Percentiles rank a stretch among this genome's conserved stretches.
phyloP scores from a whole-genome alignment of 78 protist genomes.

The Dictyostelium discoideum region DNA sequence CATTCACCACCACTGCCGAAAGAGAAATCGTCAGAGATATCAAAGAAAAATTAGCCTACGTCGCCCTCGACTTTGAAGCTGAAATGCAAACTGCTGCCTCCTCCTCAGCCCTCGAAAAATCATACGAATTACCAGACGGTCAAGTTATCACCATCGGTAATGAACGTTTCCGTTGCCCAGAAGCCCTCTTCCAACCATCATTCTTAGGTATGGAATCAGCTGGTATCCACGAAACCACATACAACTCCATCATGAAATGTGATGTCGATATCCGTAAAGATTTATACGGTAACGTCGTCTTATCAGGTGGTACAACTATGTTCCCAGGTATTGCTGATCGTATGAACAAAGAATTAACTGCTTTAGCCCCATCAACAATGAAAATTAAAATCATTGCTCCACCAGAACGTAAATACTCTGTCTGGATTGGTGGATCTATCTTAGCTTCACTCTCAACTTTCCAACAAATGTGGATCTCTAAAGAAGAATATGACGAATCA shows the following conservation, averaged over 20 bases:
- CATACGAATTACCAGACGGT: constrained; percentile 94
- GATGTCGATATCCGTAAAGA: constrained; percentile 95
- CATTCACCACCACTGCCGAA: constrained; percentile 93
- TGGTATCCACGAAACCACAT: constrained; percentile 95
- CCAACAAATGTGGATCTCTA: constrained; percentile 97
- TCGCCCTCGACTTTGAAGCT: constrained; percentile 78
- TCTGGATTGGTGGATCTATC: constrained; percentile 95
- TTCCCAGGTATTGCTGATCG: constrained; percentile 95
- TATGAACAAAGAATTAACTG: constrained; percentile 85
- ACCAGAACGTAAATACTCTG: constrained; percentile 90
- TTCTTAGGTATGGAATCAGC: constrained; percentile 93
- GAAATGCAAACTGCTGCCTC: constrained; percentile 87
- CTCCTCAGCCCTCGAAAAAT: constrained; percentile 58
- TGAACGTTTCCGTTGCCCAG: constrained; percentile 96
- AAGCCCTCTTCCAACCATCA: constrained; percentile 97
- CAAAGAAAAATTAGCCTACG: constrained; percentile 94
- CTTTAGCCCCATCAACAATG: constrained; percentile 94
- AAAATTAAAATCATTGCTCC: constrained; percentile 96
- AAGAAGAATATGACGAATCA: constrained; percentile 94
- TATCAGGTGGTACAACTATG: constrained; percentile 96
- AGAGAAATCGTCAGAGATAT: constrained; percentile 92
- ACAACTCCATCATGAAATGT: constrained; percentile 94
- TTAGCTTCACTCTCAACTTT: constrained; percentile 88
- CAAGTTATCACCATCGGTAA: constrained; percentile 89
- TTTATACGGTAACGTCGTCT: constrained; percentile 94